These are phyloP conservation scores for Rhodotorula kratochvilovae DNA, from an alignment of 768 basidiomycete species.

Conservation along the genomic window DNA sequence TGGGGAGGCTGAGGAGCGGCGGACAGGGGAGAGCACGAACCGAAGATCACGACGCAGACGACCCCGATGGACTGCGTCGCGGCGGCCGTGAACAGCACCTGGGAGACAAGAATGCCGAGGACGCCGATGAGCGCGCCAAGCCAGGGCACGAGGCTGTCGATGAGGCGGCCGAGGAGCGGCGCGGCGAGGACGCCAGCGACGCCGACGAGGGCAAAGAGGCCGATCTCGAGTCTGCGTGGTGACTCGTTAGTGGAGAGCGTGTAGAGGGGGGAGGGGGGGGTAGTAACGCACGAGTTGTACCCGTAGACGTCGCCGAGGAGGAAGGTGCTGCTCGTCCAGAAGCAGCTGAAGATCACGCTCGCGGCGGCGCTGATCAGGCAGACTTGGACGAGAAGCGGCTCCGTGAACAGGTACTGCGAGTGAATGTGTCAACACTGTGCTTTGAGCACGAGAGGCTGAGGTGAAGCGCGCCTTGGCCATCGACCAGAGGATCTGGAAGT, in stretches of 20 bases:
- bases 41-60: constrained; percentile 64
- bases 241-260: background rate
- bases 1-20: background rate
- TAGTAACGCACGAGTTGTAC: constrained; percentile 56
- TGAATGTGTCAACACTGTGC: background rate
- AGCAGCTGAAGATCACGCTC: constrained; percentile 16
- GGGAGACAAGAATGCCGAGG: constrained; percentile 54
- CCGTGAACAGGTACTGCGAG: constrained; percentile 49
- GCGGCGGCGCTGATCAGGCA: constrained; percentile 2
- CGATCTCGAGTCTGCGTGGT: constrained; percentile 50
- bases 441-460: too few relatives aligned
- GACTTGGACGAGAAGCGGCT: constrained; percentile 25
- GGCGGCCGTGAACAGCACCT: constrained; percentile 63
- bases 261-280: background rate
- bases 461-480: constrained; percentile 54
- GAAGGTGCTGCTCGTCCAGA: constrained; percentile 56
- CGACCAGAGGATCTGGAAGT: constrained; percentile 61
- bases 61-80: constrained; percentile 67
- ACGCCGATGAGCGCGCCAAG: constrained; percentile 63
- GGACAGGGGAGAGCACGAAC: constrained; percentile 43
- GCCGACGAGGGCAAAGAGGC: constrained; percentile 70
- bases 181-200: constrained; percentile 62
- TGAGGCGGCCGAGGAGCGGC: constrained; percentile 63
- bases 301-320: constrained; percentile 69
- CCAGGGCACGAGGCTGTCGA: constrained; percentile 74